Conservation (phyloP, 2,329 filamentous ascomycete species). For the Graphiopsis chlorocephala region DNA sequence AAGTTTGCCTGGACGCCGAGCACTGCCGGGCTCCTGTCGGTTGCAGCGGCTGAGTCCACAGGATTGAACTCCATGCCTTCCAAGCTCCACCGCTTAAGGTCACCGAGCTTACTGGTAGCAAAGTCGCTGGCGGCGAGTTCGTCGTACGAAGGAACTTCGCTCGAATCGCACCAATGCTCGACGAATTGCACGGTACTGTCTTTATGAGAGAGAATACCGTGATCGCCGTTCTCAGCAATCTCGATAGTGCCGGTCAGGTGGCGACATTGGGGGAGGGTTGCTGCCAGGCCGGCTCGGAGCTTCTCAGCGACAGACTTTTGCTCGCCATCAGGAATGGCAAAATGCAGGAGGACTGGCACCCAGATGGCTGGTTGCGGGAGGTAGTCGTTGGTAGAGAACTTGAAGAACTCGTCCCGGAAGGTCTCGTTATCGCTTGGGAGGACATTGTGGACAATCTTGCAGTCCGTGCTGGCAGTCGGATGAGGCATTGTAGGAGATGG, state of each 20-base stretch:
- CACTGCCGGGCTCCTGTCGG: constrained; percentile 14
- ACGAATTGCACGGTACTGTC: neutral
- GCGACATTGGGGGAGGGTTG: neutral
- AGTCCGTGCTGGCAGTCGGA: neutral
- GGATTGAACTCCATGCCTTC: neutral
- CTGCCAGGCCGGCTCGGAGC: neutral
- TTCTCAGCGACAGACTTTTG: neutral
- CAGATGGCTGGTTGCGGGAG: neutral
- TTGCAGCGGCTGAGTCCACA: neutral
- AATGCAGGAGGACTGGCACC: neutral
- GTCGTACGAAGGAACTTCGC: neutral
- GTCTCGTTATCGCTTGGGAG: neutral
- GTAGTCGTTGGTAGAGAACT: neutral
- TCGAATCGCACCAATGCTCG: neutral
- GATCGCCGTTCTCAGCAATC: neutral
- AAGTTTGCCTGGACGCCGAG: constrained; percentile 24
- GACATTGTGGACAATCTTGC: neutral
- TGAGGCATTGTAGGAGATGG: neutral
- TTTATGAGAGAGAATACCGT: neutral
- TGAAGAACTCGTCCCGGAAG: neutral
- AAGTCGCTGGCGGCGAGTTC: neutral
- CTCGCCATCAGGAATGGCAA: neutral
- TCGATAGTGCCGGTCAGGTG: neutral
- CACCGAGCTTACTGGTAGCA: neutral
- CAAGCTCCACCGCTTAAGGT: neutral